These are phyloP conservation scores for Cucumis hystrix DNA, from an alignment of 306 rosid genomes.

Conservation along the genomic window DNA sequence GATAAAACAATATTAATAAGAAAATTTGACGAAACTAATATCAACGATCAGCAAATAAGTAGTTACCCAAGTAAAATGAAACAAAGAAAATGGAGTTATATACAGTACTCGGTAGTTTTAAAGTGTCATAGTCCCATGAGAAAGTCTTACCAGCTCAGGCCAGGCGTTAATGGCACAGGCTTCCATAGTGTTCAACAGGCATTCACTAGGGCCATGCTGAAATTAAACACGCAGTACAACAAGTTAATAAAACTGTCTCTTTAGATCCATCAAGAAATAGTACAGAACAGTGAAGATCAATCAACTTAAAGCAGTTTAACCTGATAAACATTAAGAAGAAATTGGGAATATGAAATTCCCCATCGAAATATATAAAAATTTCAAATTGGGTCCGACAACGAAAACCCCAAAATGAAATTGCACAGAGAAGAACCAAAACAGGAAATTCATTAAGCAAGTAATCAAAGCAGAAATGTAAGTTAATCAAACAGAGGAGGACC, in stretches of 20 bases:
- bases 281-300: too few species aligned
- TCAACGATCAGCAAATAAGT: background rate
- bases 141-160: slow-evolving; percentile 60
- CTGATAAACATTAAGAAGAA: too few species aligned
- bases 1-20: background rate
- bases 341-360: too few species aligned
- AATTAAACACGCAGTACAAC: slow-evolving; percentile 10
- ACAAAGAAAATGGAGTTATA: background rate
- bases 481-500: slow-evolving; percentile 37
- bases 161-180: slow-evolving; percentile 68
- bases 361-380: too few species aligned
- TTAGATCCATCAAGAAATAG: background rate
- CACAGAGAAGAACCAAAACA: too few species aligned
- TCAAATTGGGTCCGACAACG: too few species aligned
- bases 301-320: too few species aligned
- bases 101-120: background rate
- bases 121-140: background rate
- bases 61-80: background rate
- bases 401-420: too few species aligned
- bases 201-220: slow-evolving; percentile 81
- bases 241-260: background rate
- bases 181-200: slow-evolving; percentile 72
- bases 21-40: background rate
- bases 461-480: slow-evolving; percentile 28
- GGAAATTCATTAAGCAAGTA: too few species aligned